Evolutionary conservation across 2,329 filamentous ascomycete genomes (phyloP), one percentile per base, ranked within the genome.

Genomic region (Microsporum ferrugineum): DNA sequence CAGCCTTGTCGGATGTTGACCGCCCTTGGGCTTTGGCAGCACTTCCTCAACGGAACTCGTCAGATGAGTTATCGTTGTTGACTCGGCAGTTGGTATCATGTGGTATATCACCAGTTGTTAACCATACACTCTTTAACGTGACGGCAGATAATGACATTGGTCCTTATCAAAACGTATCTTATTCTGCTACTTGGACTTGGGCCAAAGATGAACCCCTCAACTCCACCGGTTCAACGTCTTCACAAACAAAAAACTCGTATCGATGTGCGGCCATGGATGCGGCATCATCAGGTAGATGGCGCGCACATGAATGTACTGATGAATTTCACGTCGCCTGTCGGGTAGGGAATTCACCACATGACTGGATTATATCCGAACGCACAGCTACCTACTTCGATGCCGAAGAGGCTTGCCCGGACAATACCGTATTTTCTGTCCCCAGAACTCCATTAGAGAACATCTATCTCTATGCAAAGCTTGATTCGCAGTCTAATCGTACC

Each of bases 401-500:
- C 2, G 71, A 73, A 1, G 64, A 75, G 1, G 70, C 73, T 3
- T 88, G 85, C 69, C 77, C 77, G 0, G 61, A 71, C 0, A 72
- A 75, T 23, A 77, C 77, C n/a, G 69, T 60, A 1, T 86, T 88
- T 66, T 74, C 77, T 34, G 78, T 81, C 0, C 85, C 85, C 0
- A 78, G 82, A 41, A 86, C 83, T 0, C 79, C 81, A 1, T 76
- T 88, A 1, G 85, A 88, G 68, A 87, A 87, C 64, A 74, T 74
- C 1, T 84, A 85, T 67, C 74, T 88, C 0, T 74, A 79, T 60
- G 69, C 72, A n/a, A 71, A 76, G 31, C 36, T 75, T 67, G 60
- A 74, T 64, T 62, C 71, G 64, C 65, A 71, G 62, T 12, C 1
- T 39, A 57, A 57, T 57, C 5, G 3, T 34, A 43, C 55, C 8